Base-by-base conservation (phyloP, 768 basidiomycete genomes). In the Lactarius quietus region DNA sequence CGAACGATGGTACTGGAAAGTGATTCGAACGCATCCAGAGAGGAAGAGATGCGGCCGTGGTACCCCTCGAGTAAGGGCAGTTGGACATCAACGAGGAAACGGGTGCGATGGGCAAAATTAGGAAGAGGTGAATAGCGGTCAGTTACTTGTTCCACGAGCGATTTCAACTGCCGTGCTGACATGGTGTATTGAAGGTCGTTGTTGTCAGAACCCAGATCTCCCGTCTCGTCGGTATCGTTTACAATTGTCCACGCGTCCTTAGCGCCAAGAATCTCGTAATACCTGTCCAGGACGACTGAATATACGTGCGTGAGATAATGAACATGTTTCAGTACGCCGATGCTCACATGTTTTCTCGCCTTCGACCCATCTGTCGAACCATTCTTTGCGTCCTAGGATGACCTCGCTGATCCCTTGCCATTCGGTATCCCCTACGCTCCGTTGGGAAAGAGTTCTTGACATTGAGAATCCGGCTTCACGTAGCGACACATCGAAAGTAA, bases 71-170 rank as follows among this genome's bases (percentile, higher is more conserved):
- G 77, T 15, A 97, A 73, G 1, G 95, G 94, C 1, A 98, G 78
- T 75, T 99, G 97, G 18, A 96, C 84, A 10, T 83, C 80, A 48
- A 89, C 81, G 62, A 99, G 83, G 79, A 98, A 99, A 43, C 87
- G 87, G 0, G 87, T 86, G 41, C 90, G 88, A 63, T 97, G 90
- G 12, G 79, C 72, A 63, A 90, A 83, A 59, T 82, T 83, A 0
- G 96, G 95, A 5, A 99, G 81, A 0, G 92, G 90, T 10, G 88
- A 86, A 75, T 98, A 99, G 12, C 95, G 95, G 74, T 96, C 95
- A 63, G 95, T 95, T 61, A 98, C 86, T 77, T 97, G 95, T 70
- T 97, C 93, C 14, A 97, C 80, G 23, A 98, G 79, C 29, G 90
- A 86, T 72, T 90, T 92, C 64, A 98, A 79, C 70, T 90, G 82